phyloP scores from a whole-genome alignment of 345 rosid species.

The Nephelium lappaceum region DNA sequence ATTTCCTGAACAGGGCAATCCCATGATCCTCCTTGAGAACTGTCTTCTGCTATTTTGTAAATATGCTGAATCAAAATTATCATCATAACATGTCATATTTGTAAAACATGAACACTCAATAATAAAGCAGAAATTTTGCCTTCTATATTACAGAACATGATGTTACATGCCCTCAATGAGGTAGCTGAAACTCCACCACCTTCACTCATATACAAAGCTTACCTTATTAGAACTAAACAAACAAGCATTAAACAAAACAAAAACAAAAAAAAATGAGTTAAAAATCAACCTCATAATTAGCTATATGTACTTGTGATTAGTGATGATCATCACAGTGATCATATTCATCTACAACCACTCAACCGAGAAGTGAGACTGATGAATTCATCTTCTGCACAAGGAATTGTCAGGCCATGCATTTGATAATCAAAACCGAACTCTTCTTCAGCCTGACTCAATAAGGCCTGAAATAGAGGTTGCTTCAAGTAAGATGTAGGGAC shows the following conservation, averaged over 20 bases:
- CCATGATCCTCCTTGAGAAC: no score
- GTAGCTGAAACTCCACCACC: no score
- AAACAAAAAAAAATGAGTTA: not conserved
- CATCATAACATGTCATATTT: no score
- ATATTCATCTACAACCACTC: not conserved
- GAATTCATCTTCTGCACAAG: constrained; percentile 32
- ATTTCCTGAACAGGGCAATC: no score
- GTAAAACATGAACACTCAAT: no score
- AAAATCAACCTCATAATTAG: not conserved
- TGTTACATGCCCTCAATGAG: not conserved
- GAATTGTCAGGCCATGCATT: constrained; percentile 28
- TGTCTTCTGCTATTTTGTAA: no score
- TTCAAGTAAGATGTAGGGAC: constrained; percentile 45
- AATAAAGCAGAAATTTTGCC: no score
- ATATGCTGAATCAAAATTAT: no score
- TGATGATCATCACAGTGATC: not conserved
- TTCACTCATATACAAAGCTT: no score
- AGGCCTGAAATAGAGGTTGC: constrained; percentile 38
- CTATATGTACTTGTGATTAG: not conserved
- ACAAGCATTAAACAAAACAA: not conserved
- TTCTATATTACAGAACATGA: no score
- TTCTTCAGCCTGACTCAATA: constrained; percentile 37
- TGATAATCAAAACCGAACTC: constrained; percentile 32
- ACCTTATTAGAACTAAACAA: no score
- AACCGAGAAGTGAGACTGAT: constrained; percentile 18